Conservation (phyloP, 345 rosid genomes). For the Citrus cavaleriei region DNA sequence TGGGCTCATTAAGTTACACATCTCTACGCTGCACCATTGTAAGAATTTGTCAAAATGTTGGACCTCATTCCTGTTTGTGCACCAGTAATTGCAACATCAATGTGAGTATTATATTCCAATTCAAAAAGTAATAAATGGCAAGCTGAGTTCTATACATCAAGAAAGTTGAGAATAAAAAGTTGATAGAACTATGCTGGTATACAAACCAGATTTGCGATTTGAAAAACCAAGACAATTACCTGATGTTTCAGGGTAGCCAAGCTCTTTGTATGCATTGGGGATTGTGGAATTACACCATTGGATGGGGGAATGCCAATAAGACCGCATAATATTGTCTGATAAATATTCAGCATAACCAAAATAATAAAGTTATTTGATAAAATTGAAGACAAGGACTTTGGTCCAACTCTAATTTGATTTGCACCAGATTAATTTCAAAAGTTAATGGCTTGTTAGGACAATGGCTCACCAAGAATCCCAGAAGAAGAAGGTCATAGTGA, state of each 20-base stretch:
- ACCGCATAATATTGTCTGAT: conserved; percentile 80
- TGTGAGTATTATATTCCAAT: neutral
- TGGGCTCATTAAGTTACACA: neutral
- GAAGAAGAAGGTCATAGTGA: conserved; percentile 59
- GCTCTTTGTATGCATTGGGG: conserved; percentile 98
- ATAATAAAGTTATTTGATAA: neutral
- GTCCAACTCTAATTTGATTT: neutral
- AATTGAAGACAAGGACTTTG: neutral
- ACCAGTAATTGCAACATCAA: neutral
- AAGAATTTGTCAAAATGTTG: neutral
- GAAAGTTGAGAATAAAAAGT: neutral
- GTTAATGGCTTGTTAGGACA: neutral
- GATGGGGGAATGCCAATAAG: conserved; percentile 96
- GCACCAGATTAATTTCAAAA: neutral
- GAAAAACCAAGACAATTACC: conserved; percentile 33
- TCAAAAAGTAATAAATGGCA: neutral
- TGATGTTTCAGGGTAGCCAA: conserved; percentile 91
- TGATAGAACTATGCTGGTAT: neutral
- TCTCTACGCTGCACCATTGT: neutral
- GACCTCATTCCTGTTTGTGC: neutral
- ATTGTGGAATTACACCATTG: conserved; percentile 96
- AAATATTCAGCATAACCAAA: neutral
- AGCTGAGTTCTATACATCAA: neutral
- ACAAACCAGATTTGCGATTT: conserved; percentile 9
- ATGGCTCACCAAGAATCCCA: conserved; percentile 47